Base-by-base conservation (phyloP, 2,329 filamentous ascomycete genomes). In the Exophiala sp. region DNA sequence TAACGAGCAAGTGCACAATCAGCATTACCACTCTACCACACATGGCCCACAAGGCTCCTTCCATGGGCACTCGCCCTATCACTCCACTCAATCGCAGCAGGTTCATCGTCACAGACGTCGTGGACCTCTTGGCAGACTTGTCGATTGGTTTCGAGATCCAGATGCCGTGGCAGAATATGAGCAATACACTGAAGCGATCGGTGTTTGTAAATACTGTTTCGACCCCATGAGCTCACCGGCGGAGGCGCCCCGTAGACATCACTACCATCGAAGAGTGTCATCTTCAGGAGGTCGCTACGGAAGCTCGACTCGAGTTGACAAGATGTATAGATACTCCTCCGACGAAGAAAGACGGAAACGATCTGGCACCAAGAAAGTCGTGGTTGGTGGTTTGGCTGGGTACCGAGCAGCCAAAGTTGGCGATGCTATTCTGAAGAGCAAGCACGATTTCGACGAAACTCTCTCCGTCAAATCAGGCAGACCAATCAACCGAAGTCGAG, bases 171-270 rank as follows among this genome's bases (percentile, higher is more conserved):
- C 76, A 14, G 79, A 79, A 65, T 86, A 84, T 71, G 83, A 86
- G 66, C 82, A 85, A 64, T 86, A 86, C 63, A 85, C 83, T 1
- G 82, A 86, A 67, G 79, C 80, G 55, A 85, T 85, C 61, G 83
- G 83, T 18, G 79, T 86, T 2, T 86, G 83, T 70, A 82, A 78
- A 58, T 73, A 83, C 61, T 86, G 83, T 65, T 86, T 86, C 63
- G 82, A 85, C 55, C 82, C 83, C 5, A 74, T 77, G 7, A 79
- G 78, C 12, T 77, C 74, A 3, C 75, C 79, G 2, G 66, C 70
- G 55, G 77, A 85, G 65, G 83, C 82, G 0, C 83, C 83, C 5
- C 75, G 83, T 48, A 80, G 79, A 59, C 83, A 86, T 63, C 71
- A 83, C 61, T 82, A 82, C 64, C 69, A 75, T 54, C 60, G 66